Evolutionary conservation across 805 yeast genomes (phyloP), one percentile per base, ranked within the genome.

Genomic region (Barnettozyma populi): DNA sequence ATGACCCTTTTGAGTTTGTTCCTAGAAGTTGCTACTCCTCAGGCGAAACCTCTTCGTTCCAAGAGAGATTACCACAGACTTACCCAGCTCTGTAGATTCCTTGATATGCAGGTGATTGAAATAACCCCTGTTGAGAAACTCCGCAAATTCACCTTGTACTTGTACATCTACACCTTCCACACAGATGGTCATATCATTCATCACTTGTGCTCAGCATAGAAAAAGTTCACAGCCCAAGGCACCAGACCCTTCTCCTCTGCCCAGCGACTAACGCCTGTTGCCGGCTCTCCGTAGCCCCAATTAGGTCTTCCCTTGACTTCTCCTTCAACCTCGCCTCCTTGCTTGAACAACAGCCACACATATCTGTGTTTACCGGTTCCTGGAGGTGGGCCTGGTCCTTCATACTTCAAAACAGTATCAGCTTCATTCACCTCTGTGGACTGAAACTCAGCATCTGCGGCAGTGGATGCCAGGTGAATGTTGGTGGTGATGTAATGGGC

Each of bases 371-470:
- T 78, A 13, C 95, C 92, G 0, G 96, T 86, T 47, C 80, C 81
- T 42, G 77, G 76, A 36, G 97, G 97, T n/a, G 97, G 97, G 5
- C 79, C 96, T 3, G 97, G 96, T 0, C 95, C 95, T 56, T 69
- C 61, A 65, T 90, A 89, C 6, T 80, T 70, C 39, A 80, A 60
- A 27, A 85, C 54, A 38, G 72, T 72, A 19, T 52, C 60, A 19
- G 78, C 81, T 36, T 48, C 51, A 14, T 67, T 63, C 27, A 66
- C 51, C n/a, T 67, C 67, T 1, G 73, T 63, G 14, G 73, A 66
- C 36, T 67, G 54, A 24, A 57, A 59, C 40, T 63, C 69, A 32
- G 65, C 59, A 36, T 56, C 64, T 19, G 50, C 24, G 7, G 46
- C 20, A 57, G 45, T 60, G 56, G 31, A 70, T 65, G 19, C 69